Base-by-base conservation (phyloP, 257 asterid genomes). In the Jacaranda copaia region DNA sequence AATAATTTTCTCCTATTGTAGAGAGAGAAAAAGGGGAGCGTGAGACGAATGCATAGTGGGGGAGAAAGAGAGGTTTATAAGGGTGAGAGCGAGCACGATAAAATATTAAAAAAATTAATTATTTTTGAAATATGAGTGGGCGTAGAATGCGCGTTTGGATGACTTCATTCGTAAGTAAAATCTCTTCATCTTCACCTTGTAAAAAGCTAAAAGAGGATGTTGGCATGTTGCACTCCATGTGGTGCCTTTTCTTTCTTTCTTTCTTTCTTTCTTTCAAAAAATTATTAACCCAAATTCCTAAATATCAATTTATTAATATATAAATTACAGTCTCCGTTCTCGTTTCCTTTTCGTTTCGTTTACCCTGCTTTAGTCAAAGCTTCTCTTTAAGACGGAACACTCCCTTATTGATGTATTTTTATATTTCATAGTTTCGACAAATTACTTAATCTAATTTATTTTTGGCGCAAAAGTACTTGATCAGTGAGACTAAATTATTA, bases 71-170 rank as follows among this genome's bases (percentile, higher is more conserved):
- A 40, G 55, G n/a, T 62, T 51, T 80, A 74, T 74, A 68, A 4
- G 13, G 75, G 75, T 16, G 62, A 4, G 18, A 46, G 45, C 19
- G 66, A 25, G 16, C 10, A 20, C 13, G n/a, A 60, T 20, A 25
- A 48, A 45, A 9, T 11, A 13, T 35, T 9, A 19, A 46, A 32
- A 9, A 3, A 1, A 25, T 9, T 3, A 12, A 10, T 32, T 39
- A 7, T 32, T 63, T 35, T 38, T 35, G 14, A 11, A 43, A 43
- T 11, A 62, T 8, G 68, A 10, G 69, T 12, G 64, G 77, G 75
- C 42, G 80, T 63, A 38, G 61, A 68, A 68, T 43, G 78, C 83
- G 85, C 86, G 86, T 82, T 36, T 1, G 11, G 76, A 74, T 63
- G 38, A 55, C 85, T 78, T 82, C 71, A 48, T 46, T 4, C 55